Evolutionary conservation across 2,329 filamentous ascomycete species (phyloP).

Genomic region (Achaetomium macrosporum): DNA sequence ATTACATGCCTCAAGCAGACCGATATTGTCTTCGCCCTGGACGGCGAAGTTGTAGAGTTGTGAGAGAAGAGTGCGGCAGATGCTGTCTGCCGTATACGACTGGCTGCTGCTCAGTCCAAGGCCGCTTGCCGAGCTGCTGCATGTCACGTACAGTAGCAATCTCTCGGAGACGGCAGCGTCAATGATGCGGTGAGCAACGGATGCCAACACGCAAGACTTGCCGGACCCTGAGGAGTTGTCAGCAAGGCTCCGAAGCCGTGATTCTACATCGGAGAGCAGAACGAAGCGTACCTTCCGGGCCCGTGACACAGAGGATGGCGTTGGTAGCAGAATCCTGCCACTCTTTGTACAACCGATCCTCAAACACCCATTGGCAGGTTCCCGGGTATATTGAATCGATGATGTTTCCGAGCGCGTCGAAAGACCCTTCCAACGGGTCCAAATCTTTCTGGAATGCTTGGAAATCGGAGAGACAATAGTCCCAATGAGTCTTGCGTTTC

Average conservation of each 20-base stretch:
- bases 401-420: constrained; percentile 7
- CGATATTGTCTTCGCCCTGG: constrained; percentile 15
- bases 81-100: constrained; percentile 13
- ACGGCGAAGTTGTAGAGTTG: constrained; percentile 17
- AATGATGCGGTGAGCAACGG: constrained; percentile 14
- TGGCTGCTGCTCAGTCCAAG: constrained; percentile 1
- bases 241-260: neutral
- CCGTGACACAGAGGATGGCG: constrained; percentile 15
- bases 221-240: constrained; percentile 14
- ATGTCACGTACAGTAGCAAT: constrained; percentile 17
- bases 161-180: neutral
- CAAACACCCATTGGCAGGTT: constrained; percentile 21
- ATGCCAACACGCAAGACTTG: constrained; percentile 18
- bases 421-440: constrained; percentile 7
- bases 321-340: constrained; percentile 7
- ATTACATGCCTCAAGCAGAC: constrained; percentile 21
- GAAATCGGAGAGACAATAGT: constrained; percentile 19
- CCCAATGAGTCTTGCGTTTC: constrained; percentile 22
- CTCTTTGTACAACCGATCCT: constrained; percentile 1
- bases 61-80: constrained; percentile 18
- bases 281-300: constrained; percentile 14
- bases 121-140: constrained; percentile 1
- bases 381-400: constrained; percentile 18
- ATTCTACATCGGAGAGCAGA: neutral
- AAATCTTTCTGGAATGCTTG: constrained; percentile 14